Evolutionary conservation across 805 yeast species (phyloP).

Genomic region (Myxozyma neotropica): DNA sequence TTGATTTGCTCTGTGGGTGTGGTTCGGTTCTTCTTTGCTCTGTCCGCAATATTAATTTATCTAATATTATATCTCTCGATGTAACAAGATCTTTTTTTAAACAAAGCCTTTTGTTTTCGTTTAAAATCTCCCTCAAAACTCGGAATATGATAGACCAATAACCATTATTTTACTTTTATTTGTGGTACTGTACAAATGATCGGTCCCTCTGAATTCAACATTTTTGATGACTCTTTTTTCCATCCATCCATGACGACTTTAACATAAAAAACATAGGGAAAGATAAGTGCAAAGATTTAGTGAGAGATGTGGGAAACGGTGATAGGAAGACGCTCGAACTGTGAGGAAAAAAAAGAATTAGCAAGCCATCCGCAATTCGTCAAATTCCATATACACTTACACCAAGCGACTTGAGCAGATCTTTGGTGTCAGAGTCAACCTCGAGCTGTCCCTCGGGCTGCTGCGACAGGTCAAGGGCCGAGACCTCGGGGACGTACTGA

Average conservation of each 20-base stretch:
- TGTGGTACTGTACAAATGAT: conserved; percentile 27
- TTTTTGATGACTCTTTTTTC: not conserved
- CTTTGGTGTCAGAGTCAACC: conserved; percentile 96
- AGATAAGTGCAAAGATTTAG: conserved; percentile 40
- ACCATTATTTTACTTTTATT: conserved; percentile 16
- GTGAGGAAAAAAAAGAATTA: not conserved
- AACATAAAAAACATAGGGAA: not conserved
- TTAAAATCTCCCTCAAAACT: no score
- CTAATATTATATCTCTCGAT: no score
- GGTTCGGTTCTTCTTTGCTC: not conserved
- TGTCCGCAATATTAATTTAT: no score
- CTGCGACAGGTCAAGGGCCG: conserved; percentile 93
- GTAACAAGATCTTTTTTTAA: no score
- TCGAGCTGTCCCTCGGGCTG: conserved; percentile 94
- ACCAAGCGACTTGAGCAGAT: conserved; percentile 91
- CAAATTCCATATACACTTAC: conserved; percentile 75
- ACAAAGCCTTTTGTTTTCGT: no score
- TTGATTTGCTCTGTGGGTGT: no score
- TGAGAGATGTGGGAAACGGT: conserved; percentile 84
- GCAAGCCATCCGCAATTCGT: no score
- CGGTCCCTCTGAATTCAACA: conserved; percentile 7
- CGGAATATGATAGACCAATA: conserved; percentile 4
- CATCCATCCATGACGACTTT: conserved; percentile 7
- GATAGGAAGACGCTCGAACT: conserved; percentile 64
- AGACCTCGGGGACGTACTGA: conserved; percentile 99